A percentile compares a stretch with the other conserved stretches of the same genome.
phyloP scores from a whole-genome alignment of 2,329 filamentous ascomycete species.

The Paecilomyces niveus region DNA sequence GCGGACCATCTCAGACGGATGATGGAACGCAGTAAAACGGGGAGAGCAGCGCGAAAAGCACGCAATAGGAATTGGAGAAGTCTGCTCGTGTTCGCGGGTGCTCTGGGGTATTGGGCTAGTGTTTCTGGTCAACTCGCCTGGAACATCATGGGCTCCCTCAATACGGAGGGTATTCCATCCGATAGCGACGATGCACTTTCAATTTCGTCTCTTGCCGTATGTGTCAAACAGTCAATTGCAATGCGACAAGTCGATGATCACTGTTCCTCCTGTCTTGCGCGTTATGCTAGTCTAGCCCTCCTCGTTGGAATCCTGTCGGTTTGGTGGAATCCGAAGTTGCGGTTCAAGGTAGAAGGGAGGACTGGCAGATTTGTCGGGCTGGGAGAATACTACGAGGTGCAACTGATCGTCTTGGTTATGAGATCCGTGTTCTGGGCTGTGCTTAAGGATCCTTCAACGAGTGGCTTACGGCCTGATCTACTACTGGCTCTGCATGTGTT shows the following conservation, averaged over 20 bases:
- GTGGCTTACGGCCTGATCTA: slow-evolving; percentile 21
- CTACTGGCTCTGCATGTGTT: slow-evolving; percentile 31
- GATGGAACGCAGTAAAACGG: slow-evolving; percentile 55
- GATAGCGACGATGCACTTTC: slow-evolving; percentile 8
- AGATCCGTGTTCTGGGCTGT: slow-evolving; percentile 40
- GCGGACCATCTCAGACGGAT: slow-evolving; percentile 71
- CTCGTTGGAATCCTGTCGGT: slow-evolving; percentile 36
- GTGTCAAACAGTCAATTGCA: slow-evolving; percentile 12
- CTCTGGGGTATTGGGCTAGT: slow-evolving; percentile 36
- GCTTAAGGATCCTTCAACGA: slow-evolving; percentile 31
- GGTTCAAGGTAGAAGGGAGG: slow-evolving; percentile 35
- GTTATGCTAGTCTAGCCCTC: slow-evolving; percentile 31
- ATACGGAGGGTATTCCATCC: slow-evolving; percentile 9
- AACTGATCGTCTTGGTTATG: slow-evolving; percentile 38
- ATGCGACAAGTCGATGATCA: slow-evolving; percentile 15
- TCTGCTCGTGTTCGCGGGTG: slow-evolving; percentile 35
- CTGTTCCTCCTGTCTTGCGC: slow-evolving; percentile 23
- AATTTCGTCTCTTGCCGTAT: slow-evolving; percentile 14
- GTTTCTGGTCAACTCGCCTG: slow-evolving; percentile 37
- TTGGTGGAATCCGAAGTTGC: slow-evolving; percentile 45
- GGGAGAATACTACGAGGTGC: slow-evolving; percentile 40
- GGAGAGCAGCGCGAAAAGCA: slow-evolving; percentile 23
- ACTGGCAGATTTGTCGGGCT: slow-evolving; percentile 35
- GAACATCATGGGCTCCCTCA: slow-evolving; percentile 30
- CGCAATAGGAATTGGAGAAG: slow-evolving; percentile 37